phyloP scores from a whole-genome alignment of 2,329 filamentous ascomycete species.

The Paraphaeosphaeria minitans region DNA sequence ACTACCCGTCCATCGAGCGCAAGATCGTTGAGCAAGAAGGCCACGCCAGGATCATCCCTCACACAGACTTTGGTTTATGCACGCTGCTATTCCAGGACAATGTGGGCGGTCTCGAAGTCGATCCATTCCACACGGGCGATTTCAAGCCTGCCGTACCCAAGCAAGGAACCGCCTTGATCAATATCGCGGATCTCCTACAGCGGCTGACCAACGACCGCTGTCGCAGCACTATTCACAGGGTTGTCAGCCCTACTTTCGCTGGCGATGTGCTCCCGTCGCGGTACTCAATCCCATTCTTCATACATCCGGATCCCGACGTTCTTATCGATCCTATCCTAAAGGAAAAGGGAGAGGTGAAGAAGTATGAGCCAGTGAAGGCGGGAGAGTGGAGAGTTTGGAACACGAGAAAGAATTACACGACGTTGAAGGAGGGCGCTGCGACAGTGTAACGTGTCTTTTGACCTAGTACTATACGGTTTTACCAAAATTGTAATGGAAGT shows the following conservation, averaged over 20 bases:
- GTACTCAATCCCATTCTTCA: constrained; percentile 49
- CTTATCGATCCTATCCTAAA: constrained; percentile 44
- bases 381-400: constrained; percentile 44
- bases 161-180: constrained; percentile 31
- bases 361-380: constrained; percentile 45
- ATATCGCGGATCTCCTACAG: constrained; percentile 33
- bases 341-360: constrained; percentile 39
- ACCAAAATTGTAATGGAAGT: too few relatives aligned
- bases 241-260: constrained; percentile 37
- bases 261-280: constrained; percentile 36
- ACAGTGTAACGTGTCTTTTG: not conserved
- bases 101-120: constrained; percentile 46
- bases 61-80: constrained; percentile 43
- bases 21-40: constrained; percentile 28
- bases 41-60: constrained; percentile 34
- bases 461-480: not conserved
- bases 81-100: constrained; percentile 48
- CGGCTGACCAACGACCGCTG: constrained; percentile 36
- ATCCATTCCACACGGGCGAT: constrained; percentile 31
- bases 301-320: constrained; percentile 43
- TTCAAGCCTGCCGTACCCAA: constrained; percentile 32
- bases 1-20: constrained; percentile 36
- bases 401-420: constrained; percentile 35
- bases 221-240: constrained; percentile 45
- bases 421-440: constrained; percentile 6